Base-by-base conservation (phyloP, 1,284 basidiomycete species). In the Vanrija humicola region DNA sequence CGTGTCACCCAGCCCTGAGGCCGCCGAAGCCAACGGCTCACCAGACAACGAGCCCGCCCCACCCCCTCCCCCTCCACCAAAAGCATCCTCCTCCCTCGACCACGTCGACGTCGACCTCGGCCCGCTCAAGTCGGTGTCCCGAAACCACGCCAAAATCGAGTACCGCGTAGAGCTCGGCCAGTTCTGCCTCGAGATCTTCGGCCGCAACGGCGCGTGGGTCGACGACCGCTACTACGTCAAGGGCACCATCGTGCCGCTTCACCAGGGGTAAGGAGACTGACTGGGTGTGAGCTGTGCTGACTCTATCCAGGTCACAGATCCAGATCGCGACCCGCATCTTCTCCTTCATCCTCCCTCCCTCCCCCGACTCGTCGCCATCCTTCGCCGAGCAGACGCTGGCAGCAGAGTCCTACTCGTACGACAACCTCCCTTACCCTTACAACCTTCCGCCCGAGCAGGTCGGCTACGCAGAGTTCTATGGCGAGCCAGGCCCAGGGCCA, bases 311-410 rank as follows among this genome's bases (percentile, higher is more conserved):
- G 70, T 95, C 96, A 52, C 91, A 94, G 77, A 95, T 99, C 64
- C 96, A 98, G 79, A 98, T 99, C 67, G 92, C 95, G 29, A 95
- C 95, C 45, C 87, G 95, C 53, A 94, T 91, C 49, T 99, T 99
- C 78, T 89, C 94, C 72, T 99, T 98, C 75, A 86, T 96, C 52
- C 84, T 97, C 10, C 94, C 92, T 18, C 80, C 78, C 6, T 70
- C 76, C 38, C 65, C 69, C 28, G 63, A 64, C 25, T 56, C 60
- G 15, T 73, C 72, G 6, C 73, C 72, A 0, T 48, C 52, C 15
- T 66, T 66, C 43, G 56, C 54, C 7, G 57, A 64, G n/a, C 61
- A 65, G 47, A 53, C 52, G 38, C 44, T 65, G 28, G 64, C 66
- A 39, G 56, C 60, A 38, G 60, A 56, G 16, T 44, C 62, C 23